Evolutionary conservation across 2,329 filamentous ascomycete species (phyloP).

Genomic region (Pleomassaria siparia): DNA sequence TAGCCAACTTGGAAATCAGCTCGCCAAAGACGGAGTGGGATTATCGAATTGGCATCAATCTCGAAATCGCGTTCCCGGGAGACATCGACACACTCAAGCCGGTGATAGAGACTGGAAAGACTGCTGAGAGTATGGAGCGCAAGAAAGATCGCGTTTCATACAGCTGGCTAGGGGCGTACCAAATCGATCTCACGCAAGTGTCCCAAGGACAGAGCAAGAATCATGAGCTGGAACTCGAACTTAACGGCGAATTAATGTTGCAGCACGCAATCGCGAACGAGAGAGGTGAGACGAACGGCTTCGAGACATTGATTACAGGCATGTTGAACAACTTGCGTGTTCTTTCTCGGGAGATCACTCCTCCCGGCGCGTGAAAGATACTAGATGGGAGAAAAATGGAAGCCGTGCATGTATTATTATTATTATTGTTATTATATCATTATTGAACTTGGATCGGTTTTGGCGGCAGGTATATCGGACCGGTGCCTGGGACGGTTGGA

Average conservation of each 20-base stretch:
- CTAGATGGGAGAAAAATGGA: background rate
- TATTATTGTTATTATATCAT: background rate
- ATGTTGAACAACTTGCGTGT: constrained; percentile 67
- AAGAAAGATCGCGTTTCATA: constrained; percentile 93
- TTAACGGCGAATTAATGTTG: constrained; percentile 64
- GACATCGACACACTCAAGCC: constrained; percentile 57
- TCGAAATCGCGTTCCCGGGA: constrained; percentile 83
- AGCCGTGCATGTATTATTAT: constrained; percentile 16
- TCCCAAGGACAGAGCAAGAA: constrained; percentile 62
- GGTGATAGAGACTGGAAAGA: constrained; percentile 45
- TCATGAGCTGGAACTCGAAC: constrained; percentile 80
- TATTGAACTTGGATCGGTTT: too few relatives aligned
- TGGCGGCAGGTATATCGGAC: background rate
- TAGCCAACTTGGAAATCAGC: constrained; percentile 84
- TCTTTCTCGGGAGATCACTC: constrained; percentile 39
- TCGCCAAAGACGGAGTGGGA: constrained; percentile 78
- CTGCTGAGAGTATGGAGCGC: constrained; percentile 55
- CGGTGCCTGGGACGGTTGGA: background rate
- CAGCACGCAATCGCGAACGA: constrained; percentile 64
- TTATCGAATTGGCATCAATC: constrained; percentile 89
- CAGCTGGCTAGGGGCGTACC: constrained; percentile 75
- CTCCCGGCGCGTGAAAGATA: constrained; percentile 2
- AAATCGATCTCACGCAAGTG: constrained; percentile 92
- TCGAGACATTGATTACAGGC: constrained; percentile 68
- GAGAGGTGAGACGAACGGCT: constrained; percentile 48